Base-by-base conservation (phyloP, 1,139 yeast species). In the Yamadazyma taylorii region DNA sequence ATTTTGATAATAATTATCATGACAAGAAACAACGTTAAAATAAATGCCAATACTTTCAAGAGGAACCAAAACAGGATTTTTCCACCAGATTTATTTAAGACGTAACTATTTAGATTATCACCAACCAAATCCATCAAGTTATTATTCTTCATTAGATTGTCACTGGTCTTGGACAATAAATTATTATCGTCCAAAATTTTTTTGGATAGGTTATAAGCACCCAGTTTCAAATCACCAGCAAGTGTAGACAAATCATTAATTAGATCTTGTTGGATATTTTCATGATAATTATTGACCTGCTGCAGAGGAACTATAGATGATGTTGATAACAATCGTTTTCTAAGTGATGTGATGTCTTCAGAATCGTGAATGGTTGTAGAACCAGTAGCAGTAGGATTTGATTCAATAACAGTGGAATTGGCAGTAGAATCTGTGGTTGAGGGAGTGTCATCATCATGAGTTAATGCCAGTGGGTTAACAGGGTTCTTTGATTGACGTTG, bases 251-350 rank as follows among this genome's bases (percentile, higher is more conserved):
- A 58, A 40, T 71, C 77, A 29, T 50, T 52, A 16, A 69, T 51
- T 8, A 71, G 57, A 32, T 69, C 73, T 34, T 64, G 65, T 45
- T 71, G 77, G n/a, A 70, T 47, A 3, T 66, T 60, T 39, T 70
- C 75, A 43, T 71, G 75, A 49, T 68, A 67, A 11, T 61, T 59
- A 45, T 68, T 68, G 38, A 51, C 26, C 23, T 29, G 25, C 33
- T 28, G 28, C 34, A 42, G 12, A 26, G 35, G n/a, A 40, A 33
- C 10, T 33, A 29, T 19, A 9, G 23, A n/a, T 21, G 38, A 30
- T 12, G 36, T 33, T 11, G 40, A 33, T 22, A 48, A 29, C 32
- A 48, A 30, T 22, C 52, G 36, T 29, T 45, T 41, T 5, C 51
- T 34, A 23, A 48, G 39, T n/a, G 43, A 32, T 11, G 19, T 33